Base-by-base conservation (phyloP, 1,284 basidiomycete genomes). In the Ustilago crameri region DNA sequence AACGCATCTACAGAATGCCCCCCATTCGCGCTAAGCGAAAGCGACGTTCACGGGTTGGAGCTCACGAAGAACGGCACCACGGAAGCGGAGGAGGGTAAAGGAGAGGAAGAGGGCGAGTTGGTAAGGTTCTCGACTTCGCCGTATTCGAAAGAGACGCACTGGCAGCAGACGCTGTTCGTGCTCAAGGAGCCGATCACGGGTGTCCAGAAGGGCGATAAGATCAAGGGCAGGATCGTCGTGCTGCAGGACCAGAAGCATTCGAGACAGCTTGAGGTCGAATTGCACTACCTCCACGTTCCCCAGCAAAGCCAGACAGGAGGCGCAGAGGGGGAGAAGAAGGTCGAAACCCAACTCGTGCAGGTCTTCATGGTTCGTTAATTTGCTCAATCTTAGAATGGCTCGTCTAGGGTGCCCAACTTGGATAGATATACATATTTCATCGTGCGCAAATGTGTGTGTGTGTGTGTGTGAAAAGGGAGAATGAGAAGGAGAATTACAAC, bases 101-200 rank as follows among this genome's bases (percentile, higher is more conserved):
- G 18, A 22, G 22, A 40, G 1, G 32, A 18, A 7, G 14, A 86
- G 30, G 87, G 88, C 17, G 85, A 89, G 30, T n/a, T 42, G 20
- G 89, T 89, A 9, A 92, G 91, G 82, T 98, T 98, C 84, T 95
- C 93, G 68, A 98, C 95, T 0, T 93, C 93, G 0, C 93, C 95
- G 5, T 66, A 85, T 75, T 92, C 91, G 67, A 88, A 89, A 47
- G 89, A 91, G 22, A 98, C 95, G n/a, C 95, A 98, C 83, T 98
- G 95, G 95, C 95, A 95, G 83, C 95, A 98, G 82, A 95, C 95
- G 0, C 80, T 94, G 12, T 96, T 98, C 84, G 85, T 98, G 69
- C 86, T 98, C 66, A 87, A 89, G 55, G 88, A 93, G 51, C 91
- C 93, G 0, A 88, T 98, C 62, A 41, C 24, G 1, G 79, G 84